A percentile compares a stretch with the other conserved stretches of the same genome.
Conservation (phyloP, 2,329 filamentous ascomycete species). For the Penicillium hordei region DNA sequence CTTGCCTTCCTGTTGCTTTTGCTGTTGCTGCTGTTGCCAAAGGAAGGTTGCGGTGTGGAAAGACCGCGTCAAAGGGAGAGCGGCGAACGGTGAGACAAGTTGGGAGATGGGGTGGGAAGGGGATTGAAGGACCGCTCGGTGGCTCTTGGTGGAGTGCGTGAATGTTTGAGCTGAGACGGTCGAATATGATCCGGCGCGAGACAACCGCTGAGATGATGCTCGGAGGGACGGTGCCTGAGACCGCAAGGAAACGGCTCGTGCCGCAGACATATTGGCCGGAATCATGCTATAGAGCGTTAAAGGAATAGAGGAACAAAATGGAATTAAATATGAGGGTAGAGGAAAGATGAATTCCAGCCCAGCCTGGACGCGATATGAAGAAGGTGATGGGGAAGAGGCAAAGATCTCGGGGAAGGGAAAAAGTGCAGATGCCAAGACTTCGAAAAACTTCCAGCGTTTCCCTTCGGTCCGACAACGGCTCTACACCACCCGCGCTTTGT, state of each 20-base stretch:
- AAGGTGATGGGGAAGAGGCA: slow-evolving; percentile 26
- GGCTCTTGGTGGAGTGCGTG: slow-evolving; percentile 11
- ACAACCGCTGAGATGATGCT: slow-evolving; percentile 35
- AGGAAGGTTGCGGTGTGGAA: slow-evolving; percentile 38
- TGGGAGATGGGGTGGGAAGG: slow-evolving; percentile 27
- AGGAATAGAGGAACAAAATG: not conserved
- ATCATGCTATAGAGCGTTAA: slow-evolving; percentile 38
- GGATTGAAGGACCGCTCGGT: slow-evolving; percentile 39
- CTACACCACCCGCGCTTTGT: slow-evolving; percentile 5
- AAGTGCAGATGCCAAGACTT: slow-evolving; percentile 41
- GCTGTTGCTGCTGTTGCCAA: slow-evolving; percentile 38
- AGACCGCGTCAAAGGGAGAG: slow-evolving; percentile 38
- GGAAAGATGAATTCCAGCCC: slow-evolving; percentile 14
- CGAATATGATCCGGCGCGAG: slow-evolving; percentile 35
- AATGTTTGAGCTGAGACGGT: slow-evolving; percentile 41
- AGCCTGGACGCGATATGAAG: slow-evolving; percentile 27
- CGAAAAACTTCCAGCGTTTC: slow-evolving; percentile 38
- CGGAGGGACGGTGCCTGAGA: slow-evolving; percentile 36
- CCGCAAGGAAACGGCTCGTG: slow-evolving; percentile 40
- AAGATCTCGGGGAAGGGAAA: slow-evolving; percentile 33
- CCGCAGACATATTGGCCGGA: slow-evolving; percentile 39
- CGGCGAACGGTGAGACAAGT: slow-evolving; percentile 37
- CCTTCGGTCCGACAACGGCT: slow-evolving; percentile 30
- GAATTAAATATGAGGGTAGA: slow-evolving; percentile 4
- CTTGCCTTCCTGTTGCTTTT: slow-evolving; percentile 39